phyloP scores from a whole-genome alignment of 768 basidiomycete genomes.

The Leccinum subtestaceum region DNA sequence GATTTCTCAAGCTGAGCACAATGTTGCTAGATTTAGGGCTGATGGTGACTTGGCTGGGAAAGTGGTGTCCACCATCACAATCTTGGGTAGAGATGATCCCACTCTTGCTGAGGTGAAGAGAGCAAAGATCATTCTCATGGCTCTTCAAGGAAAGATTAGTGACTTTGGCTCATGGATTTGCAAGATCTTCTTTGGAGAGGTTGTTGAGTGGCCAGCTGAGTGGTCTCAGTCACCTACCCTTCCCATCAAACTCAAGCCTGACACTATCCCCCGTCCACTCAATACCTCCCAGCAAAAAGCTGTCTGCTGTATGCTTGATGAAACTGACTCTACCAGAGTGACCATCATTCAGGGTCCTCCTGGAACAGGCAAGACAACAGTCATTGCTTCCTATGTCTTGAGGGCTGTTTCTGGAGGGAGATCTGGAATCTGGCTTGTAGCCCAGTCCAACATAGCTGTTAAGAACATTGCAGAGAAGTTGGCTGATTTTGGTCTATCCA shows the following conservation, averaged over 20 bases:
- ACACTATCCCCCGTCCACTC: slow-evolving; percentile 28
- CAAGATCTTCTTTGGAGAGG: slow-evolving; percentile 33
- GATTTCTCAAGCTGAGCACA: slow-evolving; percentile 12
- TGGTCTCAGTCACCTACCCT: slow-evolving; percentile 20
- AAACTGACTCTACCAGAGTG: slow-evolving; percentile 34
- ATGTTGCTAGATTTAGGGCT: slow-evolving; percentile 21
- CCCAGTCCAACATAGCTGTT: slow-evolving; percentile 85
- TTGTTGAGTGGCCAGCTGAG: slow-evolving; percentile 39
- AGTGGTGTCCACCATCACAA: slow-evolving; percentile 37
- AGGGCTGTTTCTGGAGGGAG: slow-evolving; percentile 39
- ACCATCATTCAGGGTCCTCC: slow-evolving; percentile 50
- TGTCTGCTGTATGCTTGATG: slow-evolving; percentile 37
- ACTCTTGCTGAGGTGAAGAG: slow-evolving; percentile 57
- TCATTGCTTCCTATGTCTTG: slow-evolving; percentile 62
- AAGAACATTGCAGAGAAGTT: slow-evolving; percentile 88
- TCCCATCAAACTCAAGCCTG: slow-evolving; percentile 14
- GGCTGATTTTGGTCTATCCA: slow-evolving; percentile 44
- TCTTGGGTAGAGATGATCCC: slow-evolving; percentile 53
- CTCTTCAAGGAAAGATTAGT: slow-evolving; percentile 35
- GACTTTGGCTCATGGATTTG: slow-evolving; percentile 38
- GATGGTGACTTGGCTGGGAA: slow-evolving; percentile 30
- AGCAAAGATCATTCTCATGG: slow-evolving; percentile 27
- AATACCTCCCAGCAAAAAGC: slow-evolving; percentile 41
- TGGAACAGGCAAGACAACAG: slow-evolving; percentile 72
- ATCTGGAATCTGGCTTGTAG: slow-evolving; percentile 72